phyloP scores from a whole-genome alignment of 352 stramenopile species.

The Globisporangium iwayamae region DNA sequence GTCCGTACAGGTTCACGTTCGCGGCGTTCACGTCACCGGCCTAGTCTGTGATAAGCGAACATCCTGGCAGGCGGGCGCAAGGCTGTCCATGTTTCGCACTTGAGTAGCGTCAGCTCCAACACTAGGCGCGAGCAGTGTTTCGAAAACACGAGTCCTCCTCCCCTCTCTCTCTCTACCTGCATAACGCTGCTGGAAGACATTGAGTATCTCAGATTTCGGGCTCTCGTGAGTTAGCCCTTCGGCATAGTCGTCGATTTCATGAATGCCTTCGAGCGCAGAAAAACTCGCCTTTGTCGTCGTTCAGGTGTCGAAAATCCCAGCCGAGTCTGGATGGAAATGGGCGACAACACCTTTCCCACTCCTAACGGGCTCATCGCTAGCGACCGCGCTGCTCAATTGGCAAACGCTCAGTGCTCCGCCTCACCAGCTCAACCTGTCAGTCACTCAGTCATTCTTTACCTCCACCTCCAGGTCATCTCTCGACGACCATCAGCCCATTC shows the following conservation, averaged over 20 bases:
- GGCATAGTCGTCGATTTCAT: background rate
- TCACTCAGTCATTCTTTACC: background rate
- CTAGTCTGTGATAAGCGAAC: too few species aligned
- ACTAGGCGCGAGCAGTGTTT: too few species aligned
- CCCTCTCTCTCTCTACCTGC: too few species aligned
- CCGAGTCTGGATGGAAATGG: background rate
- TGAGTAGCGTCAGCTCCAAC: too few species aligned
- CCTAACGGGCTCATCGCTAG: background rate
- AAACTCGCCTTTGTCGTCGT: background rate
- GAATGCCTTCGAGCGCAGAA: background rate
- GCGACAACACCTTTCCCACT: background rate
- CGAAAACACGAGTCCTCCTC: too few species aligned
- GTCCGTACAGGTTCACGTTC: slow-evolving; percentile 69
- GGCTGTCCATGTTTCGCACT: too few species aligned
- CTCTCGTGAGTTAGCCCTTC: too few species aligned
- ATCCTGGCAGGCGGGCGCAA: too few species aligned
- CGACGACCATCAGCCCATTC: background rate
- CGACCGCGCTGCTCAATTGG: background rate
- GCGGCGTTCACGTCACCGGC: slow-evolving; percentile 37
- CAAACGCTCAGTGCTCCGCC: background rate
- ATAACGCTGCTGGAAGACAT: too few species aligned
- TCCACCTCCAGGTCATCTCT: background rate
- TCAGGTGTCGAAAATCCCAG: background rate
- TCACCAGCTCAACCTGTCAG: background rate
- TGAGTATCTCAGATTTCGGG: too few species aligned